Evolutionary conservation across 1,139 yeast species (phyloP), one percentile per base, ranked within the genome.

Genomic region (Saccharomyces hybrid): DNA sequence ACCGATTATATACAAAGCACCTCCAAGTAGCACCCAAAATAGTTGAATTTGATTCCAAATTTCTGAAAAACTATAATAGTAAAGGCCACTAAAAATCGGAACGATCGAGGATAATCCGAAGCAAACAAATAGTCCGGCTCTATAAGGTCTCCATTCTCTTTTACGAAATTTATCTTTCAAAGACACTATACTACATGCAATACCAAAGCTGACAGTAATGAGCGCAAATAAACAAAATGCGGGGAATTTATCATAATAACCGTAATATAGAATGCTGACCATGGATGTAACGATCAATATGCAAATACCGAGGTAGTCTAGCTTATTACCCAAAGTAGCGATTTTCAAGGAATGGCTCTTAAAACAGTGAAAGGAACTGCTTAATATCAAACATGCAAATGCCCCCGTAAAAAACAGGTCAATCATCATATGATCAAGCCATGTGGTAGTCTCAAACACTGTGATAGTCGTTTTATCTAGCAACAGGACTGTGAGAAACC

Each of bases 241-340:
- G 6, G 23, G 49, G 0, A 77, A 75, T 47, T 70, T 68, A 62
- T 87, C 90, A 58, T 78, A 73, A 55, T 82, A 80, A 1, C 91
- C 85, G 69, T 86, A 88, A 60, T 81, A 76, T 14, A 88, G 74
- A 4, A 89, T 75, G 6, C 95, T 86, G 2, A 84, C 74, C 76
- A 88, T 79, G 0, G 96, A 88, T 34, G 88, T 77, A 1, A 86
- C 81, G 55, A 89, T 88, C 57, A 90, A 74, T 3, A 86, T 75
- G 11, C 89, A 86, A 50, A 90, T 90, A 0, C 97, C 97, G 54
- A 90, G 78, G 64, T 90, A 90, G 69, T 90, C 97, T 56, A 89
- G 75, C 62, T 84, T 87, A 67, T 89, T 88, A 2, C 96, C 96
- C 54, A 83, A 73, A 47, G 75, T 73, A 44, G 86, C 77, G 6